Evolutionary conservation across 2,329 filamentous ascomycete genomes (phyloP).

Genomic region (Claviceps humidiphila): DNA sequence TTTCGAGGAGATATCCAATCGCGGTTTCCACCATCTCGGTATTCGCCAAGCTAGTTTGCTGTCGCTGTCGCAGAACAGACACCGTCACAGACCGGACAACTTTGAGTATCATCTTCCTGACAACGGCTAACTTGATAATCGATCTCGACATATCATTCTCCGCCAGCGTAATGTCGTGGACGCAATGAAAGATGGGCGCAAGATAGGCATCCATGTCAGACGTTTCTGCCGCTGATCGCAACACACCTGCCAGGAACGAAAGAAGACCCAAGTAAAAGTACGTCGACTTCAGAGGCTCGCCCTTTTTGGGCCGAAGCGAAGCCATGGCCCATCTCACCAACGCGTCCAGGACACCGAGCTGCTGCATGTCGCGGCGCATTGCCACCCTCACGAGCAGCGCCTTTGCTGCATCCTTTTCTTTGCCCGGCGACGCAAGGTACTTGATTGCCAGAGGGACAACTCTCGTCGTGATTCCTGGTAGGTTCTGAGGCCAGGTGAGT

Average conservation of each 20-base stretch:
- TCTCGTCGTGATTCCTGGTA: constrained; percentile 58
- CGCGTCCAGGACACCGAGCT: constrained; percentile 52
- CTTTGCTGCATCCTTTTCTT: constrained; percentile 82
- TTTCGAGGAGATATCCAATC: constrained; percentile 69
- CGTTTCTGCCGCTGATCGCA: constrained; percentile 55
- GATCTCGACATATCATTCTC: constrained; percentile 33
- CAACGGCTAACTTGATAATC: constrained; percentile 61
- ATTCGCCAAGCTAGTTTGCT: constrained; percentile 23
- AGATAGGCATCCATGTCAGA: constrained; percentile 61
- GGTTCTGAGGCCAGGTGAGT: constrained; percentile 41
- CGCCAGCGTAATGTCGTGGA: constrained; percentile 43
- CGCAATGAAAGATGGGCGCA: constrained; percentile 49
- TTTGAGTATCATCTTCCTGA: constrained; percentile 73
- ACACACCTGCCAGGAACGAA: constrained; percentile 64
- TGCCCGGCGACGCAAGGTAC: constrained; percentile 64
- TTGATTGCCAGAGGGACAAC: constrained; percentile 58
- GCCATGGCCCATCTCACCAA: constrained; percentile 60
- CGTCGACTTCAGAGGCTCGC: constrained; percentile 32
- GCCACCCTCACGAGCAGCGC: constrained; percentile 66
- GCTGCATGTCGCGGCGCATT: constrained; percentile 81
- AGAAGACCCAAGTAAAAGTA: constrained; percentile 71
- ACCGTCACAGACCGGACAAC: constrained; percentile 63
- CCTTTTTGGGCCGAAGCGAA: constrained; percentile 35
- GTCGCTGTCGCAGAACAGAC: constrained; percentile 44
- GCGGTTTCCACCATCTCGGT: constrained; percentile 59